Evolutionary conservation across 306 rosid genomes (phyloP).

Genomic region (Cucurbita pepo): DNA sequence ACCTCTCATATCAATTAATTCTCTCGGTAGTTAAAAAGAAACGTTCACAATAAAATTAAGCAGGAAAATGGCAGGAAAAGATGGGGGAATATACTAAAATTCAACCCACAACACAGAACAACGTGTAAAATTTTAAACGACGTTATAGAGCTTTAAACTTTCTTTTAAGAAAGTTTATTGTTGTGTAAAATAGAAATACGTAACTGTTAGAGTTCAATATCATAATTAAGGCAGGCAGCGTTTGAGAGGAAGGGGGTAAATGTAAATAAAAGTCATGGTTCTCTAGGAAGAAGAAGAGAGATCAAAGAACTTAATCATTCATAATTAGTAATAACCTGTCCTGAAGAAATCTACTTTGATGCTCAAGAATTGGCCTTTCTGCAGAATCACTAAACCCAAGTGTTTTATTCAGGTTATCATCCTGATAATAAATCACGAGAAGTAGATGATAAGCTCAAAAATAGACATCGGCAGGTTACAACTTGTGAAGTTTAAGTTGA

Average conservation of each 20-base stretch:
- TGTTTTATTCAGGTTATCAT: constrained; percentile 11
- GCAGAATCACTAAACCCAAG: constrained; percentile 14
- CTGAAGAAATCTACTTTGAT: constrained; percentile 42
- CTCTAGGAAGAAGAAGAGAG: neutral
- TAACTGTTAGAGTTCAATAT: neutral
- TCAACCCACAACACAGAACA: neutral
- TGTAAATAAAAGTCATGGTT: neutral
- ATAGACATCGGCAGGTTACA: neutral
- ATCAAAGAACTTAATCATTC: neutral
- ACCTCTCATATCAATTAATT: neutral
- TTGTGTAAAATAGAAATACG: neutral
- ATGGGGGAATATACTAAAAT: neutral
- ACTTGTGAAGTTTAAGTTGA: neutral
- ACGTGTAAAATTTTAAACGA: neutral
- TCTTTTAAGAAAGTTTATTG: neutral
- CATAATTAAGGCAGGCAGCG: neutral
- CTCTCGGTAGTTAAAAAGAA: neutral
- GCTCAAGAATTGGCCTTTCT: constrained; percentile 18
- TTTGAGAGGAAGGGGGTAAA: neutral
- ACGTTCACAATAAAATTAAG: neutral
- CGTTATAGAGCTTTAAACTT: neutral
- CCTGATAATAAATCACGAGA: constrained; percentile 25
- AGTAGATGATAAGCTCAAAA: neutral
- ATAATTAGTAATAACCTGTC: constrained; percentile 36
- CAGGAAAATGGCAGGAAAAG: neutral